Base-by-base conservation (phyloP, 768 basidiomycete genomes). In the Lactifluus volemus region DNA sequence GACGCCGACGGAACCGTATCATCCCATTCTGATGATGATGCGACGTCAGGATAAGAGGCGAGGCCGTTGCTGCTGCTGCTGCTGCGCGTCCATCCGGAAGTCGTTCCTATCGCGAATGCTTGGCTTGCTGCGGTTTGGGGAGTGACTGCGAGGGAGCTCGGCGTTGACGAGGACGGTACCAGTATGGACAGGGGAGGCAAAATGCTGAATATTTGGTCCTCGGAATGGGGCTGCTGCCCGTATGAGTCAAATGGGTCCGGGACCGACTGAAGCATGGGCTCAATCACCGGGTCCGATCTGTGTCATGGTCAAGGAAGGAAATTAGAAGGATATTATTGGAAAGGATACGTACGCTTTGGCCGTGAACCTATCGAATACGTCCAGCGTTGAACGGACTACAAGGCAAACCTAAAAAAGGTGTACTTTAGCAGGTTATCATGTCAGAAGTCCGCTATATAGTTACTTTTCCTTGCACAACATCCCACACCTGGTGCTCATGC, bases 401-500 rank as follows among this genome's bases (percentile, higher is more conserved):
- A 94, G 79, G 68, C 86, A 92, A 53, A 85, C 78, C 88, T 89
- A 58, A 41, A 55, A 45, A 25, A 25, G 25, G 25, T 25, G 25
- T 25, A 41, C 50, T 15, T 34, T 32, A 25, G 48, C 12, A 11
- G 11, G 30, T 30, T n/a, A 41, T 42, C 30, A 42, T n/a, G 21
- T 17, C 7, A 42, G 38, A 48, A 42, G 53, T 42, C 32, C 38
- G 10, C 36, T 41, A 32, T 15, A 34, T 65, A 71, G 38, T 65
- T n/a, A 89, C 88, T 78, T 95, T 96, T 64, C 79, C 83, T 70
- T 95, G 85, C 6, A 96, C 91, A 14, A 84, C 82, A 67, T 94
- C 85, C 95, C 95, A 98, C n/a, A 92, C 88, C 72, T 96, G 86
- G 67, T 95, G 92, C 74, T 97, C 94, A 67, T 94, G 93, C 60